Evolutionary conservation across 768 basidiomycete species (phyloP), one percentile per base, ranked within the genome.

Genomic region (Astraeus odoratus): DNA sequence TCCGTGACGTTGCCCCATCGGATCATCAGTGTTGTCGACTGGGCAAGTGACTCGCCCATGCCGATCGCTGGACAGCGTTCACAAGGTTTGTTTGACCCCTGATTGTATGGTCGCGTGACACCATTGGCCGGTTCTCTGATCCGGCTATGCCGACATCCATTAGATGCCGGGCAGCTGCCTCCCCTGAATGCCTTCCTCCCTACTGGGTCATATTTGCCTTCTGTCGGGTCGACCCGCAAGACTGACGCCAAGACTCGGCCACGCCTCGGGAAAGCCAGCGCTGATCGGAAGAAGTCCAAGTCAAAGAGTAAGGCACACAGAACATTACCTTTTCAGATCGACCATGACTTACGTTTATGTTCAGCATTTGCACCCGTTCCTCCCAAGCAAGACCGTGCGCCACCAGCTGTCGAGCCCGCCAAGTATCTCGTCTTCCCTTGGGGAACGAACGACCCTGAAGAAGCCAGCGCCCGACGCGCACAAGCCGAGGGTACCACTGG

Each of bases 21-120:
- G 49, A 82, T 93, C 53, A 68, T 97, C 56, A 82, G 85, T 22
- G 90, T 94, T 29, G 88, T 95, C 50, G 95, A 98, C 60, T 97
- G 93, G 94, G 92, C 84, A 1, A 83, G 86, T 16, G 91, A 94
- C 59, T 77, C 86, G 3, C 74, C 76, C 4, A 61, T 77, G 54
- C 62, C 63, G 18, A 51, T 65, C n/a, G 30, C 20, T 27, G 19
- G 20, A 27, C 16, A 20, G 19, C 15, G 15, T 8, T 13, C 23
- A 4, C 6, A 18, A 16, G n/a, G 25, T 20, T 8, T 26, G 13
- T n/a, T 15, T 19, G 10, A 1, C 39, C 13, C 34, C 34, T 2
- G 7, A 5, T 39, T n/a, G 1, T 20, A 10, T 13, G 22, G 19
- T 37, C 22, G 37, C 23, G 37, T 39, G 37, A 39, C 37, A 8